Evolutionary conservation across 2,329 filamentous ascomycete genomes (phyloP).

Genomic region (Metarhizium anisopliae): DNA sequence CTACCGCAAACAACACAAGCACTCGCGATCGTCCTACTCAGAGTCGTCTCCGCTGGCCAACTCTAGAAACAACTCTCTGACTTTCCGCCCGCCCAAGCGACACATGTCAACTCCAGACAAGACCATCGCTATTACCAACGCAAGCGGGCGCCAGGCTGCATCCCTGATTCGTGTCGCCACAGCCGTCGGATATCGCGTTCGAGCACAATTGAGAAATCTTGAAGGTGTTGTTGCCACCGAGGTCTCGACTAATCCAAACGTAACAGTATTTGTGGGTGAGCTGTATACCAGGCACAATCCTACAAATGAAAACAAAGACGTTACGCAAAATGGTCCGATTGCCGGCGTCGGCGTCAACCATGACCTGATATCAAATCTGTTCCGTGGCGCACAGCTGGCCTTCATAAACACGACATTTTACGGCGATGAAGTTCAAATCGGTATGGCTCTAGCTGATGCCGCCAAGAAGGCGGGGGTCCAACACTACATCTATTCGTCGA

Average conservation of each 20-base stretch:
- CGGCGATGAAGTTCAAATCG: conserved; percentile 87
- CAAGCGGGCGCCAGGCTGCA: conserved; percentile 88
- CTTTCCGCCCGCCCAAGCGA: conserved; percentile 51
- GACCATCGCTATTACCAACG: conserved; percentile 91
- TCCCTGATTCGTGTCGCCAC: conserved; percentile 91
- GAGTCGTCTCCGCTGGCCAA: conserved; percentile 45
- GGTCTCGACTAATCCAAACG: conserved; percentile 71
- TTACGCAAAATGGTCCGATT: conserved; percentile 59
- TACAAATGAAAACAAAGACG: conserved; percentile 45
- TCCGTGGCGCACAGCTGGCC: conserved; percentile 75
- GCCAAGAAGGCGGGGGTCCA: conserved; percentile 76
- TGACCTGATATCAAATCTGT: conserved; percentile 65
- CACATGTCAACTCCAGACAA: conserved; percentile 55
- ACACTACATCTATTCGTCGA: conserved; percentile 93
- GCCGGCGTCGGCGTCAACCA: conserved; percentile 60
- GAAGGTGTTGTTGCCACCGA: conserved; percentile 85
- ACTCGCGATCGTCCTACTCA: conserved; percentile 53
- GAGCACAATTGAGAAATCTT: conserved; percentile 80
- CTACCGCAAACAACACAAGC: conserved; percentile 43
- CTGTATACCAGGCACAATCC: conserved; percentile 48
- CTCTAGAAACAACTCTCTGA: conserved; percentile 51
- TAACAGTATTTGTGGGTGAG: conserved; percentile 55
- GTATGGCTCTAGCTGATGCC: conserved; percentile 78
- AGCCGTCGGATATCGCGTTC: conserved; percentile 87
- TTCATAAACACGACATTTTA: conserved; percentile 99